Evolutionary conservation across 2,329 filamentous ascomycete species (phyloP), one percentile per base, ranked within the genome.

Genomic region (Penicillium sp.): DNA sequence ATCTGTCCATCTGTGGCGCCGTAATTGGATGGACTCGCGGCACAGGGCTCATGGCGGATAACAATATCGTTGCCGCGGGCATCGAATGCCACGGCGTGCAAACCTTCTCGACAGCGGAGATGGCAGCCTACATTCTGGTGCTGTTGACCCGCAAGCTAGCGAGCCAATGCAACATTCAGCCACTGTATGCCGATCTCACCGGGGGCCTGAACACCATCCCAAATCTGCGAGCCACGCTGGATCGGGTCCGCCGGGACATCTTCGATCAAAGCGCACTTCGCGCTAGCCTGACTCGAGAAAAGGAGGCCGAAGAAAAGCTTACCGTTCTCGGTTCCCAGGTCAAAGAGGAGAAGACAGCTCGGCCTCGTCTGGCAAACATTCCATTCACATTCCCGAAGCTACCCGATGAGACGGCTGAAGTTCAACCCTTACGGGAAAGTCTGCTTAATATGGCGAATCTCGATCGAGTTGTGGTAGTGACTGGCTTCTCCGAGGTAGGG

Each of bases 1-100:
- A 95, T 79, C 90, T 99, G 66, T 97, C 93, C 56, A 94, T 99
- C 65, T 99, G 94, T 65, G 94, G 94, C 79, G 93, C 93, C 58
- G 90, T 97, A 73, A 99, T 99, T 70, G 94, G 94, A 58, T 99
- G 94, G 94, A 99, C 94, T 64, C 93, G 94, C 77, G 93, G 93
- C 61, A 99, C 94, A 58, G 94, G 94, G 70, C 85, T 99, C 65
- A 99, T 99, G 93, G 89, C 88, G 62, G 92, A 89, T 68, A 97
- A 97, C 81, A 97, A 99, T 74, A 86, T 97, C 64, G 92, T 97
- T 60, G 94, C 94, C 33, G 93, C 97, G 73, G 94, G 93, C 54
- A 90, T 99, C 51, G 94, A 99, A 79, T 90, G 89, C 65, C 94
- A 95, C 61, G 94, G 94, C 66, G 94, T 97, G 23, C 91, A 94